These are phyloP conservation scores for Pulicaria dysenterica DNA, from an alignment of 129 eudicot genomes.

Conservation along the genomic window DNA sequence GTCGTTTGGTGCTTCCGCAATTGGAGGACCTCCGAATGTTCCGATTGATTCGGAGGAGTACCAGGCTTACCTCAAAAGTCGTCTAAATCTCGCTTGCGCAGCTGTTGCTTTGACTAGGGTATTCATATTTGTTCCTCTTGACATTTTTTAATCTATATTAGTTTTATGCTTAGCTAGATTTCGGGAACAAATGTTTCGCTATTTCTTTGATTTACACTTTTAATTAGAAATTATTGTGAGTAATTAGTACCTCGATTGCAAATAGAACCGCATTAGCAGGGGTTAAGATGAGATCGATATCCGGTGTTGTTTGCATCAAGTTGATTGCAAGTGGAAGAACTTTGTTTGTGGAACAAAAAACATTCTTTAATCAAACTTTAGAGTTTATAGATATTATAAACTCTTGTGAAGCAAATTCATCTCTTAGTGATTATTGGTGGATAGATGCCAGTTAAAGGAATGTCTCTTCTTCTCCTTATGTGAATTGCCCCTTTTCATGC, in stretches of 20 bases:
- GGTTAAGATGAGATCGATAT: neutral
- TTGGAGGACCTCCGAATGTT: conserved; percentile 47
- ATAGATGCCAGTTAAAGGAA: no score
- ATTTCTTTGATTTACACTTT: neutral
- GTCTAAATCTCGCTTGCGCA: conserved; percentile 89
- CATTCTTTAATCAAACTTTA: no score
- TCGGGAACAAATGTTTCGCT: neutral
- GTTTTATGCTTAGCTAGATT: conserved; percentile 11
- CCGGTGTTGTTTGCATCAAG: neutral
- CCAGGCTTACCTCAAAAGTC: conserved; percentile 70
- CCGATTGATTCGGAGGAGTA: conserved; percentile 85
- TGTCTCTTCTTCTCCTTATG: no score
- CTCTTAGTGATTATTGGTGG: no score
- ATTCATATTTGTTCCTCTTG: conserved; percentile 6
- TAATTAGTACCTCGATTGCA: conserved; percentile 4
- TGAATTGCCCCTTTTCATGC: no score
- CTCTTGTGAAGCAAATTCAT: no score
- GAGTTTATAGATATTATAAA: no score
- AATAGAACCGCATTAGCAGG: neutral
- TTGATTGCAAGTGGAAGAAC: neutral
- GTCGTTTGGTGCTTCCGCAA: conserved; percentile 23
- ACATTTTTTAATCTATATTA: neutral
- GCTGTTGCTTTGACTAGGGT: conserved; percentile 99
- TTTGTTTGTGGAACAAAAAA: no score
- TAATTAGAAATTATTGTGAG: neutral